Evolutionary conservation across 805 yeast species (phyloP).

Genomic region (Teunomyces atbi): DNA sequence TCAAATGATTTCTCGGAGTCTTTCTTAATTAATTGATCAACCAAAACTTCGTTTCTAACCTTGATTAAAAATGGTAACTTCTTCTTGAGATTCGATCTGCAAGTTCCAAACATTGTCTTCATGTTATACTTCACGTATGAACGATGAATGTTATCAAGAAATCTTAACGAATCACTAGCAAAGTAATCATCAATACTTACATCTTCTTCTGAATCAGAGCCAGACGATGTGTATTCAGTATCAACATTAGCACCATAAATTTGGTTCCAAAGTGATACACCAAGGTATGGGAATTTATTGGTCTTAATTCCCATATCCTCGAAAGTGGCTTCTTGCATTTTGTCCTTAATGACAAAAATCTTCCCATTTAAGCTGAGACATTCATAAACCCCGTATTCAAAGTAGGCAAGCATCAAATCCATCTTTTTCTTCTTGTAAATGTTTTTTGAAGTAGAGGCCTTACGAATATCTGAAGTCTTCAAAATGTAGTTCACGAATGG

Average conservation of each 20-base stretch:
- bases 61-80: constrained; percentile 47
- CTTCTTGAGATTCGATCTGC: constrained; percentile 50
- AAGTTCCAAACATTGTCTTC: constrained; percentile 39
- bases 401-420: constrained; percentile 48
- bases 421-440: constrained; percentile 32
- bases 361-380: constrained; percentile 49
- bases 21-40: constrained; percentile 26
- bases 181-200: constrained; percentile 21
- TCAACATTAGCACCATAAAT: constrained; percentile 14
- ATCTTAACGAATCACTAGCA: constrained; percentile 18
- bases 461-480: constrained; percentile 28
- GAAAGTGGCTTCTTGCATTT: constrained; percentile 39
- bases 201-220: constrained; percentile 18
- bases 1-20: constrained; percentile 9
- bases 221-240: constrained; percentile 11
- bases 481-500: constrained; percentile 50
- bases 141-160: constrained; percentile 27
- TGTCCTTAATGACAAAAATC: constrained; percentile 50
- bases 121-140: constrained; percentile 36
- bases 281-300: constrained; percentile 44
- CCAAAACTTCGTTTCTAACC: constrained; percentile 44
- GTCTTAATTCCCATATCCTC: constrained; percentile 24
- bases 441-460: constrained; percentile 29
- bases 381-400: constrained; percentile 53
- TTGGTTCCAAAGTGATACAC: constrained; percentile 49